Conservation (phyloP, 202 grass and related monocot species). For the Elaeis oleifera region DNA sequence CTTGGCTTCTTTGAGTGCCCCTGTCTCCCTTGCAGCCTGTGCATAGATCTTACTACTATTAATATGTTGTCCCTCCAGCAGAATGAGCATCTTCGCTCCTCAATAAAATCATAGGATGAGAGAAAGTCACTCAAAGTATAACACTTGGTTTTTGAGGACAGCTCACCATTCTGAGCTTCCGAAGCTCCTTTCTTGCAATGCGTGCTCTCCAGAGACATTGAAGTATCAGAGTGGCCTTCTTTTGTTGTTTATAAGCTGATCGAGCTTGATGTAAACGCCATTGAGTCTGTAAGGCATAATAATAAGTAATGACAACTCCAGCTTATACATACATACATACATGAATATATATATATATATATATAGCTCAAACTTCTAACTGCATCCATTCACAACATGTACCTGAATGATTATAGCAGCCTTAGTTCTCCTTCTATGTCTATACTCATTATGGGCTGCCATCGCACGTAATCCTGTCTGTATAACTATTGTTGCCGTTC, state of each 20-base stretch:
- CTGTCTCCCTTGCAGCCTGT: conserved; percentile 90
- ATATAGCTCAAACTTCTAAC: conserved; percentile 1
- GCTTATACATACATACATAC: too few relatives aligned
- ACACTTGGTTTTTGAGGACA: not conserved
- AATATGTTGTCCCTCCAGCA: not conserved
- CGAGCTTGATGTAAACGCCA: conserved; percentile 77
- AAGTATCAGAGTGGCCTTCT: conserved; percentile 62
- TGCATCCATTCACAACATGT: conserved; percentile 6
- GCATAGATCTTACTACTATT: conserved; percentile 23
- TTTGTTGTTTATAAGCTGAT: conserved; percentile 61
- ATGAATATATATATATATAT: too few relatives aligned
- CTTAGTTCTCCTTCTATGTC: conserved; percentile 60
- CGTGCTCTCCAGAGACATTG: conserved; percentile 90
- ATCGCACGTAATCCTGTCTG: conserved; percentile 79
- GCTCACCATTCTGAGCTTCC: conserved; percentile 79
- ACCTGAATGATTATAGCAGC: conserved; percentile 75
- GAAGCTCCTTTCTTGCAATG: conserved; percentile 81
- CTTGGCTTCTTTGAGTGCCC: conserved; percentile 89
- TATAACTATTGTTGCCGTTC: conserved; percentile 51
- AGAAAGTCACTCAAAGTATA: not conserved
- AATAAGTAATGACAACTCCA: not conserved
- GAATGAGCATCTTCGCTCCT: too few relatives aligned
- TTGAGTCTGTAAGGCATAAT: conserved; percentile 49
- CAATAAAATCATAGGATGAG: too few relatives aligned
- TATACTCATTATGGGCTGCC: conserved; percentile 62